These are phyloP conservation scores for Saccharum spontaneum DNA, from an alignment of 176 grass and related monocot species.

Conservation along the genomic window DNA sequence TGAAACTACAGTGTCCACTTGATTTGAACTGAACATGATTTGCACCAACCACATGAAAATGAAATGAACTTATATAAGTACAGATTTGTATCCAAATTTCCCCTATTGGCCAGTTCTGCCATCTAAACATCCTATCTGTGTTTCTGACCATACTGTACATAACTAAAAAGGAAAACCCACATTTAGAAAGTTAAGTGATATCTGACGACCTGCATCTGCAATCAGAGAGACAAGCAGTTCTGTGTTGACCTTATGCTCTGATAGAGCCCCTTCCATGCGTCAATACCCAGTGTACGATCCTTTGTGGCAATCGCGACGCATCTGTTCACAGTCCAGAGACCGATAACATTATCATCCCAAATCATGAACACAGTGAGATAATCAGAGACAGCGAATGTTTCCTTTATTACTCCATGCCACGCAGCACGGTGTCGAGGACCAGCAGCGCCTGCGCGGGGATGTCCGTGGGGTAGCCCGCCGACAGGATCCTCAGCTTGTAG, in stretches of 20 bases:
- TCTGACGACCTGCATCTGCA: neutral
- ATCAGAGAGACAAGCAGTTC: neutral
- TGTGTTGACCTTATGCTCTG: neutral
- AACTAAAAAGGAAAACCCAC: neutral
- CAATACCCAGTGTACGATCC: neutral
- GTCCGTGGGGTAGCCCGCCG: conserved; percentile 33
- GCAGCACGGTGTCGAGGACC: conserved; percentile 48
- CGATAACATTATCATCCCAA: neutral
- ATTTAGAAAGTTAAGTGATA: neutral
- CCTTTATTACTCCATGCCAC: conserved; percentile 18
- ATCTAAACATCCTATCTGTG: neutral
- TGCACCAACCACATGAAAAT: neutral
- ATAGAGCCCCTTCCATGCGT: neutral
- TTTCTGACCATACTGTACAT: neutral
- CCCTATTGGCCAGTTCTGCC: neutral
- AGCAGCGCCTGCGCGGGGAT: conserved; percentile 37
- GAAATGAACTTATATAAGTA: neutral
- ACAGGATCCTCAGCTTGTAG: conserved; percentile 33
- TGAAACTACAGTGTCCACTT: neutral
- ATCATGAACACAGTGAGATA: neutral
- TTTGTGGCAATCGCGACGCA: neutral
- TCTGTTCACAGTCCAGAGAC: neutral
- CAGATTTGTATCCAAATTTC: neutral
- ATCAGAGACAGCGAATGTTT: neutral
- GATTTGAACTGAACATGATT: neutral